A percentile compares a stretch with the other conserved stretches of the same genome.
phyloP scores from a whole-genome alignment of 1,284 basidiomycete species.

The Ganoderma lucidum region DNA sequence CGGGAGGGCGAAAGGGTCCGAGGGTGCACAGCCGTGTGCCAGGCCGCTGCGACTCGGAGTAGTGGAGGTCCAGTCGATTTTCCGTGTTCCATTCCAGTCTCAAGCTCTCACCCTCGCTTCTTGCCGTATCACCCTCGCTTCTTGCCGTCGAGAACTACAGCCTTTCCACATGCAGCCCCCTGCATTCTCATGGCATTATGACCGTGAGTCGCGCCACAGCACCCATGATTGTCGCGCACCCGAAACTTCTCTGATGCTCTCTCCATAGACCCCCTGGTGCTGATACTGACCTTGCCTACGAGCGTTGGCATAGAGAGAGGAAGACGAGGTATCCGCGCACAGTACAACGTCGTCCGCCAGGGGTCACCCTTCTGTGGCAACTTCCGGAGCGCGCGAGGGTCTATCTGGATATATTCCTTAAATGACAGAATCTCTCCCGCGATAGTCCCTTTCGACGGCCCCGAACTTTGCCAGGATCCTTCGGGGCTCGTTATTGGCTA shows the following conservation, averaged over 20 bases:
- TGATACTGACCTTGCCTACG: conserved; percentile 1
- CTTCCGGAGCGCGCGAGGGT: background rate
- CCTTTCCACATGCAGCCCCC: conserved; percentile 3
- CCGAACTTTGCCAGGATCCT: conserved; percentile 20
- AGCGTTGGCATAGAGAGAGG: background rate
- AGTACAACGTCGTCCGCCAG: background rate
- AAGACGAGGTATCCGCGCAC: conserved; percentile 4
- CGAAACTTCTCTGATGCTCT: background rate
- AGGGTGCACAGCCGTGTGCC: conserved; percentile 29
- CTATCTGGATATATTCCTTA: conserved; percentile 15
- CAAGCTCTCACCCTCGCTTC: background rate
- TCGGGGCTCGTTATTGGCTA: conserved; percentile 13
- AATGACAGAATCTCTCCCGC: conserved; percentile 26
- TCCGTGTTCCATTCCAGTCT: conserved; percentile 1
- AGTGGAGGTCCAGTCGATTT: conserved; percentile 22
- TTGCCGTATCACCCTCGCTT: conserved; percentile 1
- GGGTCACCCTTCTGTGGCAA: background rate
- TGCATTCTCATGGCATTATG: conserved; percentile 16
- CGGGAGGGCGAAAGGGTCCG: conserved; percentile 17
- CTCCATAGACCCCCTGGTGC: background rate
- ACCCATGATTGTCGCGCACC: background rate
- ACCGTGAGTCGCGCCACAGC: conserved; percentile 14
- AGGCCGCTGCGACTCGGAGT: too few species aligned
- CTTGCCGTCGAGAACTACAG: conserved; percentile 1
- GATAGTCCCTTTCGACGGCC: conserved; percentile 18